Conservation (phyloP, 1,284 basidiomycete species). For the Lentinula novae-zelandiae region DNA sequence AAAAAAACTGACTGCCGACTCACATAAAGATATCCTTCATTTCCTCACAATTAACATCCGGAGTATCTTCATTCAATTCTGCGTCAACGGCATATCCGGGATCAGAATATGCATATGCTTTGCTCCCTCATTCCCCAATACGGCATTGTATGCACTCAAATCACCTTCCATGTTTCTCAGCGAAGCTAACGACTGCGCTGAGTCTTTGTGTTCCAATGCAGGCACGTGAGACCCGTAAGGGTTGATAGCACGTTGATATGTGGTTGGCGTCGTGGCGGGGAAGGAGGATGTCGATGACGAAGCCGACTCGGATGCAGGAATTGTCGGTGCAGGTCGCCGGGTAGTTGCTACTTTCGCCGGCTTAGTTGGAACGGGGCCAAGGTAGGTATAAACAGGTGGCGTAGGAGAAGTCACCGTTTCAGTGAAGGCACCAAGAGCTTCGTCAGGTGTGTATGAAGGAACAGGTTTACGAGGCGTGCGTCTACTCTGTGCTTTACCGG, state of each 20-base stretch:
- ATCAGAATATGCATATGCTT: slow-evolving; percentile 15
- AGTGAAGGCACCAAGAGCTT: background rate
- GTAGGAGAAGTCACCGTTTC: background rate
- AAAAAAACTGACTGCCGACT: background rate
- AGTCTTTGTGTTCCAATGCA: slow-evolving; percentile 11
- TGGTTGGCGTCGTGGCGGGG: background rate
- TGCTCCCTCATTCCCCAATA: slow-evolving; percentile 2
- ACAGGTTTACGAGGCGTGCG: slow-evolving; percentile 13
- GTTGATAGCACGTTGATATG: background rate
- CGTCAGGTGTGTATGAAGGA: slow-evolving; percentile 11
- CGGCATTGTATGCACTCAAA: slow-evolving; percentile 6
- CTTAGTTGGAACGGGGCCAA: background rate
- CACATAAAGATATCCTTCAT: background rate
- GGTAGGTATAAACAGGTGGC: slow-evolving; percentile 4
- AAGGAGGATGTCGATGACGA: slow-evolving; percentile 7
- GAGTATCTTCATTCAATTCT: background rate
- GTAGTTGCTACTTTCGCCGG: background rate
- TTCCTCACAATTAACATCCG: background rate
- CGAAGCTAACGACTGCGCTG: slow-evolving; percentile 2
- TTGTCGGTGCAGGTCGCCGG: background rate
- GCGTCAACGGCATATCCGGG: slow-evolving; percentile 14
- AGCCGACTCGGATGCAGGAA: background rate
- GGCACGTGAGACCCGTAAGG: background rate
- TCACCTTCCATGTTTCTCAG: slow-evolving; percentile 12
- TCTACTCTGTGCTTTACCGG: background rate